Conservation (phyloP, 768 basidiomycete genomes). For the Calvatia gigantea region DNA sequence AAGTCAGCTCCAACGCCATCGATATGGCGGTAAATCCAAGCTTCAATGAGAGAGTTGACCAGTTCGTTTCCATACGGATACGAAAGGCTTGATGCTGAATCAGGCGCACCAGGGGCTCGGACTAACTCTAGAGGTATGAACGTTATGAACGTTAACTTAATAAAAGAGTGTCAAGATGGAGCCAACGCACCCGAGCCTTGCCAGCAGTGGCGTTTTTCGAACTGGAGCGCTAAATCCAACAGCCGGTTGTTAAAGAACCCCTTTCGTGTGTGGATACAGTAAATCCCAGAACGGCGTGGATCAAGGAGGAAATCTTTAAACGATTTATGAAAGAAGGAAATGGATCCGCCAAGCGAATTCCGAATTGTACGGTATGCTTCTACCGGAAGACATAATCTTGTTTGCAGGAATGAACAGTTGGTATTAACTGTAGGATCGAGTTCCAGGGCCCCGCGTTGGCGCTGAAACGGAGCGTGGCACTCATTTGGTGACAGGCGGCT, state of each 20-base stretch:
- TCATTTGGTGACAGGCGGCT: background rate
- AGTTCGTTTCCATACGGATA: background rate
- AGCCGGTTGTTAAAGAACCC: background rate
- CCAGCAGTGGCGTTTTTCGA: background rate
- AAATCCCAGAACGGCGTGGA: background rate
- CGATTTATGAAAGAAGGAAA: background rate
- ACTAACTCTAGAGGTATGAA: background rate
- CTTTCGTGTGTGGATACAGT: background rate
- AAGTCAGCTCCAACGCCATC: background rate
- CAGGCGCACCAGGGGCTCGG: background rate
- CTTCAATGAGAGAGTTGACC: background rate
- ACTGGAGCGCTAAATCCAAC: background rate
- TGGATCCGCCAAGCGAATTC: background rate
- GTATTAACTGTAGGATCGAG: background rate
- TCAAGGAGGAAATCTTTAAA: background rate
- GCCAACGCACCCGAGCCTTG: background rate
- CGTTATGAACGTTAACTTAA: background rate
- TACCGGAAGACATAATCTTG: background rate
- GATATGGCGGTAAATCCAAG: background rate
- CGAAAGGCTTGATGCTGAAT: background rate
- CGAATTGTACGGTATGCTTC: background rate
- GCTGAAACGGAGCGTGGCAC: background rate
- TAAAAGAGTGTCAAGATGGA: background rate
- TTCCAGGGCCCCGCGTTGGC: background rate
- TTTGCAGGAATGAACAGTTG: background rate